Percentiles rank a stretch among this genome's conserved stretches.
Evolutionary conservation across 2,329 filamentous ascomycete species (phyloP).

Genomic region (Alternaria burnsii): DNA sequence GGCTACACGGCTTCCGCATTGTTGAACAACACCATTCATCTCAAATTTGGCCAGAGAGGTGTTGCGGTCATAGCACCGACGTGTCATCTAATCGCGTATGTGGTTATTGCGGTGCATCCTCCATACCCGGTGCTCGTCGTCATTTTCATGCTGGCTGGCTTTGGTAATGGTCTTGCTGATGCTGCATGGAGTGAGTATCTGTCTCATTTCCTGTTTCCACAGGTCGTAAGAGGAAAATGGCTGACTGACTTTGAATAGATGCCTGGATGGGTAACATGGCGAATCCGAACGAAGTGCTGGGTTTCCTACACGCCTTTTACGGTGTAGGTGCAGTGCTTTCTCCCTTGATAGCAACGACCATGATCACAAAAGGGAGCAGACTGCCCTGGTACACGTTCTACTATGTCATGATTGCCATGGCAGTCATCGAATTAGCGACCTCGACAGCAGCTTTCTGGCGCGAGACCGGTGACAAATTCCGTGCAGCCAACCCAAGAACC

Average conservation of each 20-base stretch:
- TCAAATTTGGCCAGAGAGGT: slow-evolving; percentile 73
- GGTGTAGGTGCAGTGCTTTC: slow-evolving; percentile 74
- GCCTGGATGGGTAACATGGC: slow-evolving; percentile 76
- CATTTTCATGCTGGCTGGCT: slow-evolving; percentile 71
- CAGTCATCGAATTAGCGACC: slow-evolving; percentile 64
- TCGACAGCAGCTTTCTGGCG: slow-evolving; percentile 69
- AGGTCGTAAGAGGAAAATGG: background rate
- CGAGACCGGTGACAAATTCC: slow-evolving; percentile 67
- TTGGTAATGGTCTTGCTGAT: slow-evolving; percentile 75
- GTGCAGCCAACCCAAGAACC: slow-evolving; percentile 58
- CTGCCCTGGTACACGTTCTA: slow-evolving; percentile 78
- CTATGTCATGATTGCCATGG: slow-evolving; percentile 73
- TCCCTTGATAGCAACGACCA: slow-evolving; percentile 74
- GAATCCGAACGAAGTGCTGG: slow-evolving; percentile 76
- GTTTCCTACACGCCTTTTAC: slow-evolving; percentile 76
- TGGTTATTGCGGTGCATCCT: slow-evolving; percentile 72
- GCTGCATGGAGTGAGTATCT: slow-evolving; percentile 57
- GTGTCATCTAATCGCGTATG: slow-evolving; percentile 71
- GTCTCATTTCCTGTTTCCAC: background rate
- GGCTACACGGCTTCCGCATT: slow-evolving; percentile 72
- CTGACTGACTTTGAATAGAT: slow-evolving; percentile 8
- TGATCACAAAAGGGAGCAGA: slow-evolving; percentile 68
- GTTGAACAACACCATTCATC: slow-evolving; percentile 70
- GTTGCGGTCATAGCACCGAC: slow-evolving; percentile 71
- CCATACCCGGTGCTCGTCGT: slow-evolving; percentile 73